phyloP scores from a whole-genome alignment of 177 flowering plant species.

The Telopea speciosissima region DNA sequence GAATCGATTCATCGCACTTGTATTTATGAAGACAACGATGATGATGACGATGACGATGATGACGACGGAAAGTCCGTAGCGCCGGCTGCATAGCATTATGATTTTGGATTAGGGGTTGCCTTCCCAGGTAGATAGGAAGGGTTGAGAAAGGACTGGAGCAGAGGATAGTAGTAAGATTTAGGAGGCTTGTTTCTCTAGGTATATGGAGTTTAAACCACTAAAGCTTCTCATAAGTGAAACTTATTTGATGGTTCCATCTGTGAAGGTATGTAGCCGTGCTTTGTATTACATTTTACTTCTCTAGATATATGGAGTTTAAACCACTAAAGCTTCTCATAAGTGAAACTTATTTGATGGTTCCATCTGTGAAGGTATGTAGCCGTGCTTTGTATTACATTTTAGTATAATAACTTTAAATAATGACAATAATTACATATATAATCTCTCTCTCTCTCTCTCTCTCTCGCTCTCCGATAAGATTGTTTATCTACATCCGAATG shows the following conservation, averaged over 20 bases:
- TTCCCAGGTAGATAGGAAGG: background rate
- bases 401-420: too few species aligned
- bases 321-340: background rate
- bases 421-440: too few species aligned
- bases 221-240: background rate
- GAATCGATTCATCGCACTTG: too few species aligned
- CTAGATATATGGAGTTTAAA: background rate
- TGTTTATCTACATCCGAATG: too few species aligned
- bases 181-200: background rate
- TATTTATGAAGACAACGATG: slow-evolving; percentile 3
- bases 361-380: background rate
- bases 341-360: background rate
- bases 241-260: background rate
- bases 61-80: slow-evolving; percentile 16
- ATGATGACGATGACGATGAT: slow-evolving; percentile 19
- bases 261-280: background rate
- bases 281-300: background rate
- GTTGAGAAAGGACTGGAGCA: background rate
- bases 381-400: background rate
- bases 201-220: background rate
- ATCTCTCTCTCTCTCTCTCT: too few species aligned
- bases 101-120: background rate
- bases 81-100: slow-evolving; percentile 15
- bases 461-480: too few species aligned
- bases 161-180: background rate